A percentile compares a stretch with the other conserved stretches of the same genome.
Evolutionary conservation across 2,329 filamentous ascomycete species (phyloP).

Genomic region (Xylaria sp.): DNA sequence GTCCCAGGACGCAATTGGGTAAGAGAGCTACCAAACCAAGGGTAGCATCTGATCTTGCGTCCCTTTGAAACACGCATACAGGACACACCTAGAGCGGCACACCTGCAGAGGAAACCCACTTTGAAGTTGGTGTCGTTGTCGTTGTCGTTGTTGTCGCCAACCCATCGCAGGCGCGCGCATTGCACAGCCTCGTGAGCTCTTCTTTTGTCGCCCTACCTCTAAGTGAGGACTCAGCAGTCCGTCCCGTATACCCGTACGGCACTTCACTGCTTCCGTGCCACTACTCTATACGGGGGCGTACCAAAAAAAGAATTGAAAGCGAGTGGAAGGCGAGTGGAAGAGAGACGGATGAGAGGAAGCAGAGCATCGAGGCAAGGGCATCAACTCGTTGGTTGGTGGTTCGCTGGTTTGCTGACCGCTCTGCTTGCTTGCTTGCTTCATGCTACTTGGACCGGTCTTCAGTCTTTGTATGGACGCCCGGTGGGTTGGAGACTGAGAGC

Average conservation of each 20-base stretch:
- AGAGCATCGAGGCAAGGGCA: background rate
- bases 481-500: background rate
- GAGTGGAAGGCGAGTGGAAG: background rate
- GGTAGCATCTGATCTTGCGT: slow-evolving; percentile 9
- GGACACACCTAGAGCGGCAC: background rate
- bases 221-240: background rate
- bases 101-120: background rate
- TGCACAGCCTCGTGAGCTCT: slow-evolving; percentile 28
- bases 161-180: slow-evolving; percentile 2
- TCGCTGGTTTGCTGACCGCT: background rate
- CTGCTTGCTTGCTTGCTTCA: background rate
- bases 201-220: background rate
- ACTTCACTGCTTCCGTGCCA: background rate
- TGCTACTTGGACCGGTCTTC: background rate
- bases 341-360: background rate
- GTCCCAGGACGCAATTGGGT: background rate
- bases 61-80: slow-evolving; percentile 22
- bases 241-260: background rate
- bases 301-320: slow-evolving; percentile 17
- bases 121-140: slow-evolving; percentile 16
- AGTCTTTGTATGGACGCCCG: background rate
- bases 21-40: background rate
- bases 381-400: background rate
- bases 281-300: slow-evolving; percentile 12
- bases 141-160: background rate